phyloP scores from a whole-genome alignment of 352 stramenopile species.

The Phytopythium helicoides region DNA sequence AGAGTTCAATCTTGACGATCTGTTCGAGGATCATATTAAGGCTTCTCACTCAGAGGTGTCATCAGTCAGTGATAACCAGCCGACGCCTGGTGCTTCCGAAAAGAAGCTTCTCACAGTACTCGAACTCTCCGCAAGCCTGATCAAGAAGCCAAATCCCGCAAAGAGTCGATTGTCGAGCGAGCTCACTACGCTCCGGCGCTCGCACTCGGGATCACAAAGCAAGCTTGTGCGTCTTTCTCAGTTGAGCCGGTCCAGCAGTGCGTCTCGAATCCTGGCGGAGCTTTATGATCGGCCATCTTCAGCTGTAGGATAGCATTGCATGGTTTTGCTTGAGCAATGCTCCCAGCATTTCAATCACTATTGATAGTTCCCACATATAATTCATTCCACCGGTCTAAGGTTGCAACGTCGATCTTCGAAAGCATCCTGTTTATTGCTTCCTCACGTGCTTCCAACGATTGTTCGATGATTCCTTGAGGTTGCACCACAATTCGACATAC shows the following conservation, averaged over 20 bases:
- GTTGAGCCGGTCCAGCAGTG: constrained; percentile 21
- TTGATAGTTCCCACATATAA: no score
- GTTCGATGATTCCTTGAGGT: no score
- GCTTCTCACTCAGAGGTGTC: background rate
- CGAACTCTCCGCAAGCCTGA: background rate
- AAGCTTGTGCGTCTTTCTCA: constrained; percentile 16
- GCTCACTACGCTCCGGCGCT: no score
- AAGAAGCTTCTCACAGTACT: background rate
- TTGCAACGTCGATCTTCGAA: no score
- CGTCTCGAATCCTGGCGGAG: constrained; percentile 3
- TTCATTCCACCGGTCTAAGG: no score
- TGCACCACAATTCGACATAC: no score
- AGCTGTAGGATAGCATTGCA: background rate
- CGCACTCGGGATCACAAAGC: constrained; percentile 15
- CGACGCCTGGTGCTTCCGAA: background rate
- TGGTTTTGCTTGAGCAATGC: no score
- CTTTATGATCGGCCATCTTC: constrained; percentile 1
- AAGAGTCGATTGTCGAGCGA: background rate
- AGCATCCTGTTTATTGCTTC: no score
- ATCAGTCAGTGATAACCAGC: constrained; percentile 1
- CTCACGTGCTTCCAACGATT: no score
- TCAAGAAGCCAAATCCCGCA: constrained; percentile 18
- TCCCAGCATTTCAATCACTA: no score
- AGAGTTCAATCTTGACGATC: constrained; percentile 24
- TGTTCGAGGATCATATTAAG: constrained; percentile 23